Conservation (phyloP, 23 red algal genomes). For the Gracilariopsis chorda region DNA sequence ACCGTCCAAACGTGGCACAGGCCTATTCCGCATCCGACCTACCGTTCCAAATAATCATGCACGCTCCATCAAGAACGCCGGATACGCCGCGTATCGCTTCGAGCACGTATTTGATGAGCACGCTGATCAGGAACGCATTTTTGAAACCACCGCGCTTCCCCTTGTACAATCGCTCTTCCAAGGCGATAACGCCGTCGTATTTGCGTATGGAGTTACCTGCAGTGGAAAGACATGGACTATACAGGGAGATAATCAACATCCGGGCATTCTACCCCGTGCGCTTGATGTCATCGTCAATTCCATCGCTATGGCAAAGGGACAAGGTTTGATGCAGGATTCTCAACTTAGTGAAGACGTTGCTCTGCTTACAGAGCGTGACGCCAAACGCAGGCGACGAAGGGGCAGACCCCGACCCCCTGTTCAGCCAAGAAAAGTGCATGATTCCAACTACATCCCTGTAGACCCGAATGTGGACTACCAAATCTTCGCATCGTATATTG, state of each 20-base stretch:
- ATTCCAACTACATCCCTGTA: conserved; percentile 31
- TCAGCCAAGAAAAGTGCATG: conserved; percentile 5
- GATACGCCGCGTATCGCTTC: conserved; percentile 36
- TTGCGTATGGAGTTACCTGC: conserved; percentile 91
- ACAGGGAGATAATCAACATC: conserved; percentile 40
- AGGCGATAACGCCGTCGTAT: conserved; percentile 80
- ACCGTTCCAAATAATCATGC: conserved; percentile 1
- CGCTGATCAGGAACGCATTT: conserved; percentile 12
- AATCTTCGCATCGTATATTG: conserved; percentile 49
- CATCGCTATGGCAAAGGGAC: conserved; percentile 49
- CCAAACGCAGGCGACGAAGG: background rate
- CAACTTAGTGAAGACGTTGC: conserved; percentile 33
- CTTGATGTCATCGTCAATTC: conserved; percentile 91
- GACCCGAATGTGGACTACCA: conserved; percentile 23
- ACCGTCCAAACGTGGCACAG: background rate
- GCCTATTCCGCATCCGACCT: conserved; percentile 25
- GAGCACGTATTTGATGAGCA: background rate
- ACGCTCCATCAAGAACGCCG: conserved; percentile 30
- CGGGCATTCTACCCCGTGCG: conserved; percentile 80
- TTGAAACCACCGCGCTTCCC: conserved; percentile 32
- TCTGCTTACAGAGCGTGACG: background rate
- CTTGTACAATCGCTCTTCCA: conserved; percentile 53
- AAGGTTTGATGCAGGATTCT: conserved; percentile 34
- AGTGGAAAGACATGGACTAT: conserved; percentile 98
- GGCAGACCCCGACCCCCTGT: background rate